These are phyloP conservation scores for Thozetella sp. DNA, from an alignment of 495 filamentous ascomycete species.

Conservation along the genomic window DNA sequence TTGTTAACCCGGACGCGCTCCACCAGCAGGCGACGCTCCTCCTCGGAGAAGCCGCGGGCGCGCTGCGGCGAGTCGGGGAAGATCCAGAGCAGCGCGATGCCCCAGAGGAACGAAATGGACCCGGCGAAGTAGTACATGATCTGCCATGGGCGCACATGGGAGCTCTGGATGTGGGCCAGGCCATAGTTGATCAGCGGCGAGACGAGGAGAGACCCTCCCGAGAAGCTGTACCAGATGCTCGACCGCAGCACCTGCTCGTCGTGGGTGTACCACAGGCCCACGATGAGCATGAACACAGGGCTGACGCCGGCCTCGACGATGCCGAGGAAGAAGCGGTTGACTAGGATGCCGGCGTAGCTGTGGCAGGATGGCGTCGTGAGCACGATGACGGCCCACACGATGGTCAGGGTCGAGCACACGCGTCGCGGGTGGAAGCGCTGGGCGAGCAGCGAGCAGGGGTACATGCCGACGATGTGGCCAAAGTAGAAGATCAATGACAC, in stretches of 20 bases:
- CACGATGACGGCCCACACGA: conserved; percentile 17
- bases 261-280: conserved; percentile 45
- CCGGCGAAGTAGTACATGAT: conserved; percentile 40
- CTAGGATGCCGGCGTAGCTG: conserved; percentile 35
- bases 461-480: conserved; percentile 47
- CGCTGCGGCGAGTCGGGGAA: conserved; percentile 38
- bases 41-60: conserved; percentile 34
- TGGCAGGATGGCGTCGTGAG: conserved; percentile 32
- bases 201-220: conserved; percentile 46
- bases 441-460: conserved; percentile 41
- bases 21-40: conserved; percentile 41
- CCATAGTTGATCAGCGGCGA: conserved; percentile 52
- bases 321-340: conserved; percentile 49
- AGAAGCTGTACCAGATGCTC: conserved; percentile 43
- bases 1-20: conserved; percentile 35
- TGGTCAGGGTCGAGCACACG: conserved; percentile 36
- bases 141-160: conserved; percentile 35
- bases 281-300: conserved; percentile 48
- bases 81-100: conserved; percentile 31
- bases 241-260: conserved; percentile 47
- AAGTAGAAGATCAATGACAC: conserved; percentile 50
- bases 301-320: conserved; percentile 40
- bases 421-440: conserved; percentile 45
- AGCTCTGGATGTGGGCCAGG: conserved; percentile 44
- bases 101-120: conserved; percentile 39